phyloP scores from a whole-genome alignment of 257 asterid genomes.

The Salvia hispanica region DNA sequence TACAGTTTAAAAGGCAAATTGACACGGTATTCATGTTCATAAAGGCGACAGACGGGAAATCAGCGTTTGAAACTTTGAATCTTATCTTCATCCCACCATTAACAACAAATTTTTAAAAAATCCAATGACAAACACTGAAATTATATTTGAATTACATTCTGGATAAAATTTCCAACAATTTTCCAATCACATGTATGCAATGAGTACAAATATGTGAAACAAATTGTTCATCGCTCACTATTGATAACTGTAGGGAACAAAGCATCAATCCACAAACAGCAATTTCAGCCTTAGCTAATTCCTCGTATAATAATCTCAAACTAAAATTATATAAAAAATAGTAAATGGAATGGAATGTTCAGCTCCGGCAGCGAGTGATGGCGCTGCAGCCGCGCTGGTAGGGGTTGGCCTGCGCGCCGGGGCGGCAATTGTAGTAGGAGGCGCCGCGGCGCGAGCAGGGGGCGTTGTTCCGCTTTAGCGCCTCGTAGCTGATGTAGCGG shows the following conservation, averaged over 20 bases:
- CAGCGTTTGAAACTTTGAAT: too few species aligned
- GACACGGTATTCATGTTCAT: too few species aligned
- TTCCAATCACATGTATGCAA: background rate
- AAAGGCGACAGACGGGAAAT: too few species aligned
- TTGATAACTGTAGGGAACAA: constrained; percentile 15
- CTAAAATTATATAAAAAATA: constrained; percentile 13
- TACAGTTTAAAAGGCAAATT: too few species aligned
- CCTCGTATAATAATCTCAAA: constrained; percentile 23
- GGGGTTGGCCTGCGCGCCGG: constrained; percentile 88
- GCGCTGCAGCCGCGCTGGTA: constrained; percentile 89
- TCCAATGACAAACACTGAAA: too few species aligned
- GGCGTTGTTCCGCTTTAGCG: constrained; percentile 75
- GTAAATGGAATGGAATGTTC: constrained; percentile 23
- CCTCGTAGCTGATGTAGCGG: constrained; percentile 90
- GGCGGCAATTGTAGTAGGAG: constrained; percentile 92
- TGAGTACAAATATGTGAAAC: background rate
- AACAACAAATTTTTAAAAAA: too few species aligned
- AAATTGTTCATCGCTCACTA: constrained; percentile 6
- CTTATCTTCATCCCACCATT: too few species aligned
- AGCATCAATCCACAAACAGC: constrained; percentile 25
- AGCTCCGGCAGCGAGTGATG: constrained; percentile 87
- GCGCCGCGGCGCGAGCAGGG: constrained; percentile 98
- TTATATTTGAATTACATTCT: background rate
- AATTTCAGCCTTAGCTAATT: constrained; percentile 23
- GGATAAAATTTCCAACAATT: background rate